Conservation (phyloP, 768 basidiomycete genomes). For the Trametes gibbosa region DNA sequence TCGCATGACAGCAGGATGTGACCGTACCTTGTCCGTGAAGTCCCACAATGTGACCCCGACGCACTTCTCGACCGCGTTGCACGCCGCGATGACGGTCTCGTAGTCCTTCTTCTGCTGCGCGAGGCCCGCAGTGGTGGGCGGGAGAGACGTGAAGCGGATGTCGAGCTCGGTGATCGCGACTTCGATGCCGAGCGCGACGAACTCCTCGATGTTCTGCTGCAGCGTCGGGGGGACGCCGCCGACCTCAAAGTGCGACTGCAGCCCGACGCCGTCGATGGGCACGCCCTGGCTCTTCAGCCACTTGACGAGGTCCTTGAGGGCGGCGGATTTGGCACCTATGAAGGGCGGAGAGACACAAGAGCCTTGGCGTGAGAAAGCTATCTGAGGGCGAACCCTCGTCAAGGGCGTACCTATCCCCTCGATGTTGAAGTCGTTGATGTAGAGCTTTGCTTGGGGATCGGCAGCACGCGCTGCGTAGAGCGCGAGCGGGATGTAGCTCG, state of each 20-base stretch:
- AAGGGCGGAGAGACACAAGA: neutral
- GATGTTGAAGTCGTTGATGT: conserved; percentile 42
- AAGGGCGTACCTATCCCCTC: conserved; percentile 25
- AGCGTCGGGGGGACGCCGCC: conserved; percentile 50
- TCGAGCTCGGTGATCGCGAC: conserved; percentile 70
- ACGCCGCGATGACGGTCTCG: conserved; percentile 49
- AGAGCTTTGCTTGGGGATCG: conserved; percentile 54
- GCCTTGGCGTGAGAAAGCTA: neutral
- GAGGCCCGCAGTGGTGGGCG: conserved; percentile 40
- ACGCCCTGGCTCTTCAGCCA: conserved; percentile 42
- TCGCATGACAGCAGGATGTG: neutral
- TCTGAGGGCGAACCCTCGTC: neutral
- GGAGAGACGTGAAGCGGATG: conserved; percentile 50
- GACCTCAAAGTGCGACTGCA: conserved; percentile 57
- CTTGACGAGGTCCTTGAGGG: conserved; percentile 50
- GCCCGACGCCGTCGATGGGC: conserved; percentile 60
- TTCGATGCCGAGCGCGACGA: conserved; percentile 59
- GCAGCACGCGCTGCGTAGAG: conserved; percentile 50
- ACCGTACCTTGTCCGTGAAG: conserved; percentile 34
- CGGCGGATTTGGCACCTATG: conserved; percentile 49
- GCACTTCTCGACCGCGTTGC: conserved; percentile 37
- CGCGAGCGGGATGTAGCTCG: conserved; percentile 47
- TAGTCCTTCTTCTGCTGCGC: conserved; percentile 58
- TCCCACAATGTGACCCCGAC: conserved; percentile 42
- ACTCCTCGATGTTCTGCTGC: conserved; percentile 46